These are phyloP conservation scores for Exophiala sp. DNA, from an alignment of 2,329 filamentous ascomycete genomes.

Conservation along the genomic window DNA sequence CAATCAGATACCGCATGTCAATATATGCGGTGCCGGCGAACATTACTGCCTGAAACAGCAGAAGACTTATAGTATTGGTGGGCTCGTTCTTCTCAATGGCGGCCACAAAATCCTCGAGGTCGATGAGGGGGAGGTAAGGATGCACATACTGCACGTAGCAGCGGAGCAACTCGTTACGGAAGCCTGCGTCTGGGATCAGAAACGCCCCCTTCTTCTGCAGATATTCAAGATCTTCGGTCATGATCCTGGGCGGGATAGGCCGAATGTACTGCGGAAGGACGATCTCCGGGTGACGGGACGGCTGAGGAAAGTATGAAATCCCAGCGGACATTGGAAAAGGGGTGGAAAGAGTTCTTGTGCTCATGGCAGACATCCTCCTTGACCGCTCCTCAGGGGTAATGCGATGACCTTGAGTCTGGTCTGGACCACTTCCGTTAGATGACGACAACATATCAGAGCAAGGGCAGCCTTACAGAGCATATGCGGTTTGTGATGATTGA, in stretches of 20 bases:
- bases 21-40: slow-evolving; percentile 87
- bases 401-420: slow-evolving; percentile 45
- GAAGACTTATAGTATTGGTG: slow-evolving; percentile 66
- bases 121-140: slow-evolving; percentile 86
- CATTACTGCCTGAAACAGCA: slow-evolving; percentile 92
- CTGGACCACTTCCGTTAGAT: slow-evolving; percentile 31
- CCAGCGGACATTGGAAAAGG: slow-evolving; percentile 33
- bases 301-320: slow-evolving; percentile 42
- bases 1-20: slow-evolving; percentile 67
- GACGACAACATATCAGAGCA: not conserved
- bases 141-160: slow-evolving; percentile 86
- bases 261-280: slow-evolving; percentile 66
- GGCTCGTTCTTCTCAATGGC: slow-evolving; percentile 62
- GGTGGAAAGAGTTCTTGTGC: slow-evolving; percentile 35
- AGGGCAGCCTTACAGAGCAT: slow-evolving; percentile 50
- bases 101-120: slow-evolving; percentile 54
- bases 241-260: slow-evolving; percentile 69
- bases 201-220: slow-evolving; percentile 78
- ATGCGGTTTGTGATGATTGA: slow-evolving; percentile 53
- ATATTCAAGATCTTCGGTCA: slow-evolving; percentile 75
- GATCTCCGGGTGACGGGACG: slow-evolving; percentile 42
- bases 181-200: slow-evolving; percentile 60
- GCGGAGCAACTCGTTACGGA: slow-evolving; percentile 76
- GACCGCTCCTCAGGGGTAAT: slow-evolving; percentile 42
- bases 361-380: slow-evolving; percentile 42